A percentile compares a stretch with the other conserved stretches of the same genome.
These are phyloP conservation scores for Passiflora organensis DNA, from an alignment of 345 rosid genomes.

Conservation along the genomic window DNA sequence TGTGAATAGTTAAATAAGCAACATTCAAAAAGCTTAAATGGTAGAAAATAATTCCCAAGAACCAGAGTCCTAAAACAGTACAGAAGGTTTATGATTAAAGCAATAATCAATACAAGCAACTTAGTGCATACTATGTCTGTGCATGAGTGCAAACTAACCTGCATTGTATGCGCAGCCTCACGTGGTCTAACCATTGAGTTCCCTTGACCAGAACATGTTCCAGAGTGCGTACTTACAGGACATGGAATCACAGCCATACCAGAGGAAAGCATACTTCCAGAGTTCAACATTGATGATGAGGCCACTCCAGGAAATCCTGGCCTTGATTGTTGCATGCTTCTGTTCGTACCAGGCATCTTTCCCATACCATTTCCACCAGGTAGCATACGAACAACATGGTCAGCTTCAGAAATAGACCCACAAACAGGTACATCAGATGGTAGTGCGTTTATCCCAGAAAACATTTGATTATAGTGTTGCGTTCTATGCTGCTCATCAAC, in stretches of 20 bases:
- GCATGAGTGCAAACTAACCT: constrained; percentile 41
- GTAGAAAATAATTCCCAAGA: no score
- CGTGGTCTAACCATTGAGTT: constrained; percentile 72
- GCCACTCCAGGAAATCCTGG: no score
- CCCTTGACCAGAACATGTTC: constrained; percentile 66
- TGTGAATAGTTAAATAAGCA: no score
- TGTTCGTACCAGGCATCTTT: constrained; percentile 53
- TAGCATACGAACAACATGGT: constrained; percentile 51
- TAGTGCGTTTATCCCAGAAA: constrained; percentile 59
- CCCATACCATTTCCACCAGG: constrained; percentile 76
- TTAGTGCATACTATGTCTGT: no score
- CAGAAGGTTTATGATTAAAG: no score
- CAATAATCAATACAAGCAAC: no score
- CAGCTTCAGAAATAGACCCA: constrained; percentile 62
- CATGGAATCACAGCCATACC: constrained; percentile 63
- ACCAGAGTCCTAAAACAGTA: no score
- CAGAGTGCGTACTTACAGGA: constrained; percentile 60
- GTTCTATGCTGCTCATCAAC: constrained; percentile 79
- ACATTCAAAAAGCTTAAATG: no score
- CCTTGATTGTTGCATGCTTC: constrained; percentile 66
- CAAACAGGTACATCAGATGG: constrained; percentile 65
- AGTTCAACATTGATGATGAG: constrained; percentile 61
- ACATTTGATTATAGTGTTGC: constrained; percentile 65
- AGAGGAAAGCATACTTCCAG: constrained; percentile 63
- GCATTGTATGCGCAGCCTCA: constrained; percentile 61